A percentile compares a stretch with the other conserved stretches of the same genome.
phyloP scores from a whole-genome alignment of 768 basidiomycete genomes.

The Termitomyces sp. region DNA sequence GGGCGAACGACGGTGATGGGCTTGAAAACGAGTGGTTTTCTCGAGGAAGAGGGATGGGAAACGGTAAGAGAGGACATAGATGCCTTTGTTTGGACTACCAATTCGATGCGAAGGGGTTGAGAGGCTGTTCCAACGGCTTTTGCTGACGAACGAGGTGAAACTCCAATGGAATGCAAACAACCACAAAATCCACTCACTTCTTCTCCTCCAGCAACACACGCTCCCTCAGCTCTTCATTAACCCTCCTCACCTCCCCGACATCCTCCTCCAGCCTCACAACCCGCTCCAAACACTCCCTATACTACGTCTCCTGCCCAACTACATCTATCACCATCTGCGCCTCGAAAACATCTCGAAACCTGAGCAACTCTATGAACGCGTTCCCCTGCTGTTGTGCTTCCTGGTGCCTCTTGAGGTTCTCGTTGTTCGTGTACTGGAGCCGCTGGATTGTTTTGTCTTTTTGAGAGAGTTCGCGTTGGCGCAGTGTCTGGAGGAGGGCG shows the following conservation, averaged over 20 bases:
- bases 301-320: constrained; percentile 31
- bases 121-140: constrained; percentile 6
- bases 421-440: constrained; percentile 33
- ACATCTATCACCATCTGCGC: constrained; percentile 41
- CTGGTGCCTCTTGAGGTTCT: constrained; percentile 36
- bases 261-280: constrained; percentile 32
- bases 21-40: constrained; percentile 24
- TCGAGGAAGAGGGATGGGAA: too few relatives aligned
- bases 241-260: constrained; percentile 20
- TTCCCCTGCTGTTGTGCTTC: constrained; percentile 34
- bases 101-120: constrained; percentile 9
- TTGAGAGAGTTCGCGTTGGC: constrained; percentile 26
- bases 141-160: constrained; percentile 3
- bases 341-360: constrained; percentile 42
- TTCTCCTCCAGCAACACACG: neutral
- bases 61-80: too few relatives aligned
- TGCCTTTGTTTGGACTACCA: neutral
- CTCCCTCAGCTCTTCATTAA: constrained; percentile 22
- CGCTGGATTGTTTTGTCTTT: too few relatives aligned
- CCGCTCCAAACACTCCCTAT: constrained; percentile 35
- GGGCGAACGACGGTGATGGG: constrained; percentile 10
- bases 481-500: constrained; percentile 24
- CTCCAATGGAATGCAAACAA: neutral
- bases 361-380: constrained; percentile 40
- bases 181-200: too few relatives aligned